Evolutionary conservation across 2,329 filamentous ascomycete genomes (phyloP), one percentile per base, ranked within the genome.

Genomic region (Pseudofabraea citricarpa): DNA sequence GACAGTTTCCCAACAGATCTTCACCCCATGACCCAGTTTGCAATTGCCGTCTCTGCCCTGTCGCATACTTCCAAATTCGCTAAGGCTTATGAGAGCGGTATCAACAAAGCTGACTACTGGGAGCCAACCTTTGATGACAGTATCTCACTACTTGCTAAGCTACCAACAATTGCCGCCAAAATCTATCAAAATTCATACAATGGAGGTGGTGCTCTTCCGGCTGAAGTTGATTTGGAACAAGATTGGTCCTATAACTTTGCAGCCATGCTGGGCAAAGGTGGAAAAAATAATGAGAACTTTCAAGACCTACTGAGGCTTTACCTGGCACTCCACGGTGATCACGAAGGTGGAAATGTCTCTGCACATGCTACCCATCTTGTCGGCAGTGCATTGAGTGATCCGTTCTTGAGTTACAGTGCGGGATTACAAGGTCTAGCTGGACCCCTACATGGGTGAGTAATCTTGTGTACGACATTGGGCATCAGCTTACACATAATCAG

Each of bases 191-290:
- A 93, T 66, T 75, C 89, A 51, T 87, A 93, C 77, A 69, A 74
- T 56, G 81, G 90, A 64, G 81, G 91, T 65, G 83, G 85, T 60
- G 72, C 86, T 53, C 74, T 95, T 50, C 82, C 88, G 7, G 79
- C 84, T 56, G 72, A 86, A 64, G 73, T 94, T 39, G 90, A 98
- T 58, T 68, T 80, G 45, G 77, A 85, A 55, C 88, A 96, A 70
- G 93, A 98, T 69, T 98, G 93, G 93, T 85, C 90, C 1, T 95
- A 96, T 76, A 98, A 98, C 77, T 98, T 96, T 61, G 93, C 93
- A 36, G 87, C 90, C 53, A 90, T 97, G 81, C 79, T 97, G 42
- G 91, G 91, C 61, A 95, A 94, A 72, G 80, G 84, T 40, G 89
- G 90, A 54, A 81, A 85, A 66, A 75, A 95, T 68, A 85, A 97